Evolutionary conservation across 2,329 filamentous ascomycete species (phyloP).

Genomic region (Fusarium nematophilum): DNA sequence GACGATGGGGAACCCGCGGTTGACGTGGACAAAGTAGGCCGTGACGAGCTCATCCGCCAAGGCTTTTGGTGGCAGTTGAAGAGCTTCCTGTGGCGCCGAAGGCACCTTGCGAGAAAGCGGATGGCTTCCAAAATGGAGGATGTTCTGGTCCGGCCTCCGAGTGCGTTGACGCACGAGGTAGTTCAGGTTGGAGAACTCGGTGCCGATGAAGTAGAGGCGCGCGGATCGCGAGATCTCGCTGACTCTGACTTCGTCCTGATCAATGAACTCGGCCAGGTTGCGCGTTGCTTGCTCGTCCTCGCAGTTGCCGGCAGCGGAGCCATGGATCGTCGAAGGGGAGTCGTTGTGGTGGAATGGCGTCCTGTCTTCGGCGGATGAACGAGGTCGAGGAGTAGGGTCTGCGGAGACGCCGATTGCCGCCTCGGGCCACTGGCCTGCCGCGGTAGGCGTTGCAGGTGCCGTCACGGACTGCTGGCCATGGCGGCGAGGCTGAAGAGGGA

Average conservation of each 20-base stretch:
- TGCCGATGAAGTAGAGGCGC: conserved; percentile 65
- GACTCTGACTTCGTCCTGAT: conserved; percentile 57
- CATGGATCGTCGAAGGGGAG: conserved; percentile 26
- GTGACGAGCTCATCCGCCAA: conserved; percentile 62
- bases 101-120: conserved; percentile 51
- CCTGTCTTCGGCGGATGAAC: conserved; percentile 18
- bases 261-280: conserved; percentile 62
- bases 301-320: conserved; percentile 42
- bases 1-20: conserved; percentile 63
- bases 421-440: conserved; percentile 26
- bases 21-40: conserved; percentile 63
- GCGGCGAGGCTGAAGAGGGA: conserved; percentile 59
- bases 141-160: conserved; percentile 39
- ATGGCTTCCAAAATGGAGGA: conserved; percentile 50
- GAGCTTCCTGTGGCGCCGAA: conserved; percentile 58
- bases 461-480: conserved; percentile 50
- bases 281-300: conserved; percentile 55
- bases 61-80: conserved; percentile 59
- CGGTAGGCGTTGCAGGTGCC: conserved; percentile 36
- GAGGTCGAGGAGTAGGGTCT: conserved; percentile 21
- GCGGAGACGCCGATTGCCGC: not conserved
- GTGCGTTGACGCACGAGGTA: conserved; percentile 64
- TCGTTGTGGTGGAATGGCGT: conserved; percentile 10
- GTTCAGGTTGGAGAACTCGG: conserved; percentile 66
- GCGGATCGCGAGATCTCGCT: conserved; percentile 60